Evolutionary conservation across 2,329 filamentous ascomycete genomes (phyloP).

Genomic region (Nemania abortiva): DNA sequence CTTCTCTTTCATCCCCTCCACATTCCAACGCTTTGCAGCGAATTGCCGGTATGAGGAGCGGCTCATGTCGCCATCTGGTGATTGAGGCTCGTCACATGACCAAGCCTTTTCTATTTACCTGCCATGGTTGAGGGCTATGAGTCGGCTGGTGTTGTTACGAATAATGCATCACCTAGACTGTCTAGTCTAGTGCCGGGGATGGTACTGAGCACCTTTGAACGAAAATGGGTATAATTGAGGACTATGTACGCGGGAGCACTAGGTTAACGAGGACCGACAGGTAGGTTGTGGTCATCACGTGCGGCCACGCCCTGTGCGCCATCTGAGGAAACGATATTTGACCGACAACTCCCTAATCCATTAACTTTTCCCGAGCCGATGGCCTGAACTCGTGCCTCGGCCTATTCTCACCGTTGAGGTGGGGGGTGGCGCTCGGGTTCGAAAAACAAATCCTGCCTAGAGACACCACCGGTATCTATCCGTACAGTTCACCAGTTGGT

Average conservation of each 20-base stretch:
- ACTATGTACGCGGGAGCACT: conserved; percentile 34
- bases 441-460: conserved; percentile 21
- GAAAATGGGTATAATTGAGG: conserved; percentile 37
- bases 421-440: neutral
- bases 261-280: conserved; percentile 19
- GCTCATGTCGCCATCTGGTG: neutral
- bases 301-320: conserved; percentile 13
- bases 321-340: conserved; percentile 12
- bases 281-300: conserved; percentile 11
- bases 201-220: neutral
- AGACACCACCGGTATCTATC: conserved; percentile 27
- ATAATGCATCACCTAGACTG: neutral
- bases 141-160: no score
- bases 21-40: neutral
- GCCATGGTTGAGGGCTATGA: no score
- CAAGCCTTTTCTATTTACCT: neutral
- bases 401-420: conserved; percentile 10
- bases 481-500: conserved; percentile 25
- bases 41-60: neutral
- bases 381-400: conserved; percentile 5
- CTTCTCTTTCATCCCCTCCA: neutral
- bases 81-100: neutral
- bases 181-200: neutral
- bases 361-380: conserved; percentile 29
- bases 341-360: conserved; percentile 26